Evolutionary conservation across 2,329 filamentous ascomycete genomes (phyloP).

Genomic region (Hymenoscyphus albidus): DNA sequence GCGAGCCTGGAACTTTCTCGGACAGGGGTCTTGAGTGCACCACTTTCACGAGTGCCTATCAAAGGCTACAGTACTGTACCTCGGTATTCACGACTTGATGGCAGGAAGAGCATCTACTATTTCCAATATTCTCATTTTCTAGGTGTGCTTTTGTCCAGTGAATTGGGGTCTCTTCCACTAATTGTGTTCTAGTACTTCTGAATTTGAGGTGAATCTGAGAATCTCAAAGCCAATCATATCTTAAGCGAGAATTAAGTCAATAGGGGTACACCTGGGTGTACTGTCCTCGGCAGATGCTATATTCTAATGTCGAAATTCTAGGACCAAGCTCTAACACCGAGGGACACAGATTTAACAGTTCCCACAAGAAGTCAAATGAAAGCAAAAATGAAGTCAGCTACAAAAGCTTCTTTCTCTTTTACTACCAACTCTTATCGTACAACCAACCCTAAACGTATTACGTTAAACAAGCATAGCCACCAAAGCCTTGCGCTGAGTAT

Average conservation of each 20-base stretch:
- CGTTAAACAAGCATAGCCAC: background rate
- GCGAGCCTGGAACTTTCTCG: conserved; percentile 10
- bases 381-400: no score
- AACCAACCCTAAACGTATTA: background rate
- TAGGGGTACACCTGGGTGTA: no score
- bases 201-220: background rate
- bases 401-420: background rate
- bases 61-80: no score
- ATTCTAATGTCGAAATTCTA: no score
- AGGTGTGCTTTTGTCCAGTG: background rate
- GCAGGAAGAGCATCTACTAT: background rate
- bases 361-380: no score
- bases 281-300: no score
- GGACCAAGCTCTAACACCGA: no score
- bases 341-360: no score
- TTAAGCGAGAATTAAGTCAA: no score
- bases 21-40: conserved; percentile 4
- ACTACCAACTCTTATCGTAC: background rate
- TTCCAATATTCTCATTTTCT: background rate
- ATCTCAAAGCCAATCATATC: background rate
- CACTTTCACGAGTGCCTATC: background rate
- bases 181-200: background rate
- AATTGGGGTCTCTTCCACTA: background rate
- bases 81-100: background rate
- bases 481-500: background rate